These are phyloP conservation scores for Aspergillus egyptiacus DNA, from an alignment of 495 filamentous ascomycete genomes.

Conservation along the genomic window DNA sequence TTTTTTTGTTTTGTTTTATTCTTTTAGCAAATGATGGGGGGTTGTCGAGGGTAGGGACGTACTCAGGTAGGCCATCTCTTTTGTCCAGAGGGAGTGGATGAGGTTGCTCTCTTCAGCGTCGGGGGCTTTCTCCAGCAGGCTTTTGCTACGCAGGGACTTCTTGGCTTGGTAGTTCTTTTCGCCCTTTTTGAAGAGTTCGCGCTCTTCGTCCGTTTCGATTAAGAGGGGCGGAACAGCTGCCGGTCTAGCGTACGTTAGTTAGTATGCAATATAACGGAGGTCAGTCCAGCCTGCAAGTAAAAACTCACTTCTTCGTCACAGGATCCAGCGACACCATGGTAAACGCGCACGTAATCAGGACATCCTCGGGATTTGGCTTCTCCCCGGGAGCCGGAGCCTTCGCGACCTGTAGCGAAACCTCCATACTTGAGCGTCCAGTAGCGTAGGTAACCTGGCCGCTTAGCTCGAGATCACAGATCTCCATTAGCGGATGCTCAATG, in stretches of 20 bases:
- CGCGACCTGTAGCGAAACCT: constrained; percentile 70
- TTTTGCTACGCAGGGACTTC: constrained; percentile 57
- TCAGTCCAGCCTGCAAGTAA: constrained; percentile 8
- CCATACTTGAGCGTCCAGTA: constrained; percentile 74
- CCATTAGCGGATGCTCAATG: constrained; percentile 64
- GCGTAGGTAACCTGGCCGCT: constrained; percentile 77
- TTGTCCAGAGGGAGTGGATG: constrained; percentile 75
- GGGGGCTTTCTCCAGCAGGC: constrained; percentile 64
- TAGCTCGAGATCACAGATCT: constrained; percentile 76
- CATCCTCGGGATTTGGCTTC: constrained; percentile 56
- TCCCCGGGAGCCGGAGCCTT: constrained; percentile 55
- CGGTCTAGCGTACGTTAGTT: too few species aligned
- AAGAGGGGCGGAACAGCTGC: constrained; percentile 53
- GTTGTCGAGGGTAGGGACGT: constrained; percentile 14
- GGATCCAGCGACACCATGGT: constrained; percentile 82
- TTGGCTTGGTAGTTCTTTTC: constrained; percentile 71
- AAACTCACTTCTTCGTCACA: constrained; percentile 57
- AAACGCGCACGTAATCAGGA: constrained; percentile 73
- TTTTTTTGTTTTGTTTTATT: too few species aligned
- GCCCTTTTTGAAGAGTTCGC: constrained; percentile 58
- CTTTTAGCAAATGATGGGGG: too few species aligned
- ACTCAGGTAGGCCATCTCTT: constrained; percentile 61
- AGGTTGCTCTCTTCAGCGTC: constrained; percentile 71
- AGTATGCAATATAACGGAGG: too few species aligned
- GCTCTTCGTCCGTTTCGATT: constrained; percentile 66